These are phyloP conservation scores for Cunninghamia lanceolata DNA, from an alignment of 75 land plant species.

Conservation along the genomic window DNA sequence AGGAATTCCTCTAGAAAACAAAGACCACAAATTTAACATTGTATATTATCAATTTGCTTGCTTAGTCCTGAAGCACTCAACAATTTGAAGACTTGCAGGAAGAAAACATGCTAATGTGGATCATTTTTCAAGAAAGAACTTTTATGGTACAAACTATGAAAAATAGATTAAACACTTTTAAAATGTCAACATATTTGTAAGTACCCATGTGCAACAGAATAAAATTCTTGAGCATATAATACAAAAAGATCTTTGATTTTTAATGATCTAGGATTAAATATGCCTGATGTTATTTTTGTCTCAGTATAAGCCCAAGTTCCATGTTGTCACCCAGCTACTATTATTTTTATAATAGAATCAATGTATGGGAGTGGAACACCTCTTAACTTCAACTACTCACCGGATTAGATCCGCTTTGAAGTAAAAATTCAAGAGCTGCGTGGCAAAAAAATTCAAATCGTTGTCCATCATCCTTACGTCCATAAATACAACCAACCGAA, in stretches of 20 bases:
- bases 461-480: slow-evolving; percentile 71
- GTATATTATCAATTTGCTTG: background rate
- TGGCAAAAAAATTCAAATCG: slow-evolving; percentile 86
- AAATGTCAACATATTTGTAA: too few relatives aligned
- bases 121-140: too few relatives aligned
- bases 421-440: slow-evolving; percentile 80
- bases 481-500: slow-evolving; percentile 82
- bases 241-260: too few relatives aligned
- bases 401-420: slow-evolving; percentile 71
- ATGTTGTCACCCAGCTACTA: background rate
- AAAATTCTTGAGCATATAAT: too few relatives aligned
- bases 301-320: too few relatives aligned
- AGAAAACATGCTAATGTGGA: too few relatives aligned
- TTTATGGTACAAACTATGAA: too few relatives aligned
- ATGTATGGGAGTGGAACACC: background rate
- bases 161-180: too few relatives aligned
- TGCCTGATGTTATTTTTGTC: too few relatives aligned
- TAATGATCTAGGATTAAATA: too few relatives aligned
- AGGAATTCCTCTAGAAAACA: background rate
- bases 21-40: background rate
- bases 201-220: too few relatives aligned
- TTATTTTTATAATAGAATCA: background rate
- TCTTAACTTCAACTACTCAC: slow-evolving; percentile 36
- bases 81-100: background rate
- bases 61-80: background rate